Evolutionary conservation across 164 flowering plant genomes (phyloP), one percentile per base, ranked within the genome.

Genomic region (Stephania yunnanensis): DNA sequence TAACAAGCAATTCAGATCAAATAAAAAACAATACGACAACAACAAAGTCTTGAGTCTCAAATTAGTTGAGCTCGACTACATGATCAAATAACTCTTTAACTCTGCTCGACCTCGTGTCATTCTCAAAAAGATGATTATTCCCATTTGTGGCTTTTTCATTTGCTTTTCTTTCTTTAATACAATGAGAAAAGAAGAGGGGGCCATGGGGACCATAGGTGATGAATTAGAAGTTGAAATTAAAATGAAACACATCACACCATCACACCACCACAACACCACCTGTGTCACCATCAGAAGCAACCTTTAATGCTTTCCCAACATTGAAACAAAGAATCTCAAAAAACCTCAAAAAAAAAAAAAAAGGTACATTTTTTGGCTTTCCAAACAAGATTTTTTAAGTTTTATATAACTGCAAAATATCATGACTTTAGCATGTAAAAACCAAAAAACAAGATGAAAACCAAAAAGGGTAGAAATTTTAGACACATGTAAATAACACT

Each of bases 281-380:
- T 61, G 25, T 61, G 66, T 61, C 66, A 5, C 66, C 66, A 61
- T 61, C 66, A 61, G 66, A 61, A 61, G 66, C 66, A 61, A 61
- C 66, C 66, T 61, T 61, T 61, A 25, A 25, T 61, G 66, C 66
- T 61, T 61, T 61, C 66, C 66, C 66, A 61, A 61, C 66, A 61
- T 61, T 61, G 29, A 61, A 61, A 61, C 66, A 61, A 61, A 25
- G 66, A 58, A 58, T 58, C 65, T 58, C 65, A 58, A 7, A 58
- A 15, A n/a, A 20, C 66, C 66, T 7, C 3, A 19, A 58, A 58
- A 58, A 58, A 58, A 58, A 25, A 53, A 53, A 53, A 53, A 50
- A 36, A 36, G 55, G n/a, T 58, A n/a, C 64, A 58, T 15, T 58
- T 15, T 36, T 58, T 58, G 64, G n/a, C 64, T 58, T 15, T 58